A percentile compares a stretch with the other conserved stretches of the same genome.
Conservation (phyloP, 2,329 filamentous ascomycete genomes). For the Aspergillus fructus region DNA sequence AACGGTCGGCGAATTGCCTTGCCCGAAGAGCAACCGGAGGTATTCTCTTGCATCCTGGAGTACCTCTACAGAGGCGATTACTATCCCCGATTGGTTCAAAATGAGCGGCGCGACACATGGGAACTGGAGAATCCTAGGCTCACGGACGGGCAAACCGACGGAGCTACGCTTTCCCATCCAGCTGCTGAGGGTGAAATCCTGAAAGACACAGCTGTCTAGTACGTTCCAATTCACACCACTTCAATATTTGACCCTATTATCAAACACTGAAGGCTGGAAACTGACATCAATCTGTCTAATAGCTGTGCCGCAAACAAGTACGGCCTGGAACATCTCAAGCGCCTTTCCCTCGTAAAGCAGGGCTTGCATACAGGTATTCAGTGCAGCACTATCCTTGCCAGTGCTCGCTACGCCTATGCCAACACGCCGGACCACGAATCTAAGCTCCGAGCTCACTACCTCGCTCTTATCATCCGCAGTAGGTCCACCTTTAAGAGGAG, state of each 20-base stretch:
- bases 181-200: slow-evolving; percentile 67
- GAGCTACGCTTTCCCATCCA: slow-evolving; percentile 69
- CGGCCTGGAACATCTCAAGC: slow-evolving; percentile 78
- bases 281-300: neutral
- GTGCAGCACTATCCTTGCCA: slow-evolving; percentile 79
- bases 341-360: slow-evolving; percentile 82
- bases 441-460: slow-evolving; percentile 86
- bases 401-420: slow-evolving; percentile 84
- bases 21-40: slow-evolving; percentile 82
- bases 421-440: slow-evolving; percentile 88
- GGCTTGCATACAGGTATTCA: slow-evolving; percentile 82
- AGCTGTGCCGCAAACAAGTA: slow-evolving; percentile 81
- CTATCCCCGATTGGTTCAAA: slow-evolving; percentile 77
- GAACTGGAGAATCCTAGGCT: slow-evolving; percentile 66
- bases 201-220: slow-evolving; percentile 87
- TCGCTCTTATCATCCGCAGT: slow-evolving; percentile 86
- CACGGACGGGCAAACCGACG: slow-evolving; percentile 46
- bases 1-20: slow-evolving; percentile 71
- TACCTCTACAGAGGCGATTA: slow-evolving; percentile 95
- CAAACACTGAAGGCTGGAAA: neutral
- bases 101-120: slow-evolving; percentile 78
- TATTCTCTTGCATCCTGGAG: slow-evolving; percentile 87
- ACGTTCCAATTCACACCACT: slow-evolving; percentile 22
- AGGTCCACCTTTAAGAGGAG: slow-evolving; percentile 87
- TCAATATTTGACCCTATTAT: no score